phyloP scores from a whole-genome alignment of 2,329 filamentous ascomycete species.

The Coccinonectria pachysandricola region DNA sequence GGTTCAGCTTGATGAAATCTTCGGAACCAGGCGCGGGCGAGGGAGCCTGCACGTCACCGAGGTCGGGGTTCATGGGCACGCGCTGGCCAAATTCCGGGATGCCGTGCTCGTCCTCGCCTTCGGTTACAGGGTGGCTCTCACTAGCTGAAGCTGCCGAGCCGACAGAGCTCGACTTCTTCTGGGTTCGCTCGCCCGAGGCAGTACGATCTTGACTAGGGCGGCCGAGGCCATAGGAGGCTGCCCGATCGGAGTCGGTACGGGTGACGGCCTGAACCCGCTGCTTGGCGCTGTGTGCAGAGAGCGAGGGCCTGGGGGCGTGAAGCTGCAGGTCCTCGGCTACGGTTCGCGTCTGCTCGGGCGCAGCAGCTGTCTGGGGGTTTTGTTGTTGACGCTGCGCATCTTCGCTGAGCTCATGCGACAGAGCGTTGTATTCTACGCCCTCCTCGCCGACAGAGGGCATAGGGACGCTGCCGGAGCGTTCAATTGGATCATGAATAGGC shows the following conservation, averaged over 20 bases:
- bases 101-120: conserved; percentile 66
- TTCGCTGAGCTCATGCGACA: conserved; percentile 32
- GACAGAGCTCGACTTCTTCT: conserved; percentile 57
- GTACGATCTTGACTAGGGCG: conserved; percentile 57
- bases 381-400: conserved; percentile 32
- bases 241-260: conserved; percentile 79
- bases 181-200: conserved; percentile 32
- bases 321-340: conserved; percentile 75
- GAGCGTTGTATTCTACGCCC: conserved; percentile 71
- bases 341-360: conserved; percentile 65
- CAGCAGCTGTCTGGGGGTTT: conserved; percentile 26
- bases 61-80: conserved; percentile 86
- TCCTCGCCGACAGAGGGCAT: conserved; percentile 84
- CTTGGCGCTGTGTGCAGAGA: conserved; percentile 72
- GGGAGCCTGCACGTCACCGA: conserved; percentile 92
- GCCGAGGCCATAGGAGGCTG: conserved; percentile 76
- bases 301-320: conserved; percentile 78
- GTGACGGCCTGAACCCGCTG: conserved; percentile 76
- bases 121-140: conserved; percentile 34
- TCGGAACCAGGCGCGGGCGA: conserved; percentile 56
- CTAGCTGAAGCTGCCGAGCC: conserved; percentile 41
- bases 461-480: conserved; percentile 65
- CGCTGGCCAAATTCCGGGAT: conserved; percentile 88
- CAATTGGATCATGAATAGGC: conserved; percentile 31
- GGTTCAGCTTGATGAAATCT: conserved; percentile 40